These are phyloP conservation scores for Flaveria sonorensis DNA, from an alignment of 129 eudicot genomes.

Conservation along the genomic window DNA sequence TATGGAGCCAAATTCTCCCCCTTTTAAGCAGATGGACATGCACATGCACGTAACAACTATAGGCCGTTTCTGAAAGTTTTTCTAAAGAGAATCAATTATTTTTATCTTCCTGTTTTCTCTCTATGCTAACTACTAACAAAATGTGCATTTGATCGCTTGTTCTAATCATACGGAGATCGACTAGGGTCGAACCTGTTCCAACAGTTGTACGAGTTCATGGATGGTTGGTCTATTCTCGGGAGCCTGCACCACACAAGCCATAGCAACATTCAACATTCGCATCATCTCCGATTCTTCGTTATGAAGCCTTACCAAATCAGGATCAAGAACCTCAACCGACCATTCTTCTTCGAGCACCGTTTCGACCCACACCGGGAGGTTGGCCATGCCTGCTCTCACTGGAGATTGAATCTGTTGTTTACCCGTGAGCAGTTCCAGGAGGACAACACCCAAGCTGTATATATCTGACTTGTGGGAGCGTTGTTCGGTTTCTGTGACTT, in stretches of 20 bases:
- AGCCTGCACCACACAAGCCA: slow-evolving; percentile 60
- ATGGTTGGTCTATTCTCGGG: slow-evolving; percentile 66
- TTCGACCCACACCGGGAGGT: slow-evolving; percentile 76
- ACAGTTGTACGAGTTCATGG: slow-evolving; percentile 57
- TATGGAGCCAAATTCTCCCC: background rate
- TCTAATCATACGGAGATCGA: slow-evolving; percentile 49
- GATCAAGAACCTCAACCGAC: slow-evolving; percentile 78
- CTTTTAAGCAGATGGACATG: background rate
- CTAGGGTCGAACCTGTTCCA: slow-evolving; percentile 46
- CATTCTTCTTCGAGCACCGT: slow-evolving; percentile 75
- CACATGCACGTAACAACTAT: background rate
- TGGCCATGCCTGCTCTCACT: slow-evolving; percentile 51
- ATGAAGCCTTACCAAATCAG: slow-evolving; percentile 51
- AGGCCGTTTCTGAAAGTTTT: too few species aligned
- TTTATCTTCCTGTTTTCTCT: background rate
- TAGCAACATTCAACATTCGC: slow-evolving; percentile 71
- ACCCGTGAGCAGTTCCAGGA: slow-evolving; percentile 71
- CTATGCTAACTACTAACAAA: background rate
- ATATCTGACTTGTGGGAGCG: slow-evolving; percentile 76
- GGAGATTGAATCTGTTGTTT: slow-evolving; percentile 71
- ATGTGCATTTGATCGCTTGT: background rate
- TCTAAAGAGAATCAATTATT: background rate
- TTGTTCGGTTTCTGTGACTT: slow-evolving; percentile 52
- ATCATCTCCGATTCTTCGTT: slow-evolving; percentile 75
- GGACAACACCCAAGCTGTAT: slow-evolving; percentile 74